These are phyloP conservation scores for Tympanopsis confertula DNA, from an alignment of 2,329 filamentous ascomycete genomes.

Conservation along the genomic window DNA sequence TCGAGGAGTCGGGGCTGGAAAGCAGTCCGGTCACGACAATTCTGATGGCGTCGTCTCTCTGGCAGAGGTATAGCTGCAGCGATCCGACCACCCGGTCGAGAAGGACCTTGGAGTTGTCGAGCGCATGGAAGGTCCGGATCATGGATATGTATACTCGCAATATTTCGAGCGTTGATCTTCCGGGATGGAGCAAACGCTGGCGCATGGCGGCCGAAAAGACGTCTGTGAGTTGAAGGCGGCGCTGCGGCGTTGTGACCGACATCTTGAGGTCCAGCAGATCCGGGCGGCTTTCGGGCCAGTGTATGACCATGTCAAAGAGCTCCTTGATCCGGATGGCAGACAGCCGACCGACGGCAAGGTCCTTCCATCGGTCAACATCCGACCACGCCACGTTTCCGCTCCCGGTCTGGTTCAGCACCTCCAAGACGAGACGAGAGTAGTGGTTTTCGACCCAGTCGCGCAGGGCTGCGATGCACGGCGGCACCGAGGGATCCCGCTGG, in stretches of 20 bases:
- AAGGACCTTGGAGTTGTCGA: constrained; percentile 69
- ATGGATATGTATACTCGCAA: constrained; percentile 68
- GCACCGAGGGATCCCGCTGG: constrained; percentile 16
- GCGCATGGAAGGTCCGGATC: constrained; percentile 63
- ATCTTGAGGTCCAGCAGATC: constrained; percentile 66
- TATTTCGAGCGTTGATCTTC: constrained; percentile 65
- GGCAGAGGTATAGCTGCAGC: constrained; percentile 65
- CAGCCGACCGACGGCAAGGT: constrained; percentile 56
- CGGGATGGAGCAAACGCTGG: constrained; percentile 60
- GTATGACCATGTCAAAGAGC: constrained; percentile 68
- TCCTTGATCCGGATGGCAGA: constrained; percentile 59
- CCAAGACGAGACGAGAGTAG: constrained; percentile 51
- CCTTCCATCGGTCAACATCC: constrained; percentile 58
- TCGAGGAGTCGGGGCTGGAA: constrained; percentile 30
- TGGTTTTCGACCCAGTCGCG: constrained; percentile 57
- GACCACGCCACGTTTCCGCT: constrained; percentile 29
- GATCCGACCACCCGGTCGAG: constrained; percentile 64
- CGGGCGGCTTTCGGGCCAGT: constrained; percentile 61
- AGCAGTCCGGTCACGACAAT: constrained; percentile 68
- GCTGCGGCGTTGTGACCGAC: constrained; percentile 55
- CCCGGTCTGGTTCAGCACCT: constrained; percentile 36
- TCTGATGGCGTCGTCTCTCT: constrained; percentile 65
- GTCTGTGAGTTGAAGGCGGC: constrained; percentile 59
- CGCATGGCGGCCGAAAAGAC: constrained; percentile 57
- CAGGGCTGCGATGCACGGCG: constrained; percentile 46